Evolutionary conservation across 257 asterid genomes (phyloP).

Genomic region (Solanum neorickii): DNA sequence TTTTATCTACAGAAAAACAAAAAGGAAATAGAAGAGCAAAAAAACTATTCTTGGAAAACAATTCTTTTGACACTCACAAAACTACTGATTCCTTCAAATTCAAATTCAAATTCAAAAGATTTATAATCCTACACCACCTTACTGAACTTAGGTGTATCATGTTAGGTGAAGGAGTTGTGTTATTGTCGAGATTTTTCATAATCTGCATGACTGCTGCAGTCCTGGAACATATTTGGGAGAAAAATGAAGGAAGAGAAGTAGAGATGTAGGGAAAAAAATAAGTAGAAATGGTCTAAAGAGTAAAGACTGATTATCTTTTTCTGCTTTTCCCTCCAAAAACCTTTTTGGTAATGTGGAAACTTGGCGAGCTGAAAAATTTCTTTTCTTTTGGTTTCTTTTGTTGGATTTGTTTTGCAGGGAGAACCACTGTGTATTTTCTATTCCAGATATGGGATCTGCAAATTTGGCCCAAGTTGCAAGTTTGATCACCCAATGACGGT

Average conservation of each 20-base stretch:
- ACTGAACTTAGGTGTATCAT: neutral
- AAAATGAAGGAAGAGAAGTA: neutral
- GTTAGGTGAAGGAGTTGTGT: neutral
- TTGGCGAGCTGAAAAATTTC: neutral
- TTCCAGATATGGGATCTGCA: slow-evolving; percentile 93
- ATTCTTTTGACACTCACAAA: neutral
- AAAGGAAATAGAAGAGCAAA: neutral
- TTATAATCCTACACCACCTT: neutral
- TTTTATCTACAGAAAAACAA: neutral
- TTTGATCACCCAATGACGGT: slow-evolving; percentile 96
- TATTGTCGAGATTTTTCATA: neutral
- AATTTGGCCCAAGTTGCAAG: slow-evolving; percentile 98
- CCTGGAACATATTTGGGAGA: neutral
- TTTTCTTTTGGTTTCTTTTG: slow-evolving; percentile 2
- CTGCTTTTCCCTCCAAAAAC: neutral
- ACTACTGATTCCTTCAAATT: neutral
- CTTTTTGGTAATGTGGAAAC: neutral
- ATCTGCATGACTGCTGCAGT: neutral
- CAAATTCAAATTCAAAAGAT: neutral
- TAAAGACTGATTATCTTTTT: neutral
- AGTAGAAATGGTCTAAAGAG: neutral
- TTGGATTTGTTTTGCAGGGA: slow-evolving; percentile 46
- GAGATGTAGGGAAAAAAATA: neutral
- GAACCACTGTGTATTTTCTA: slow-evolving; percentile 87
- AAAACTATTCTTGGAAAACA: neutral